These are phyloP conservation scores for Penicillium paxilli DNA, from an alignment of 495 filamentous ascomycete genomes.

Conservation along the genomic window DNA sequence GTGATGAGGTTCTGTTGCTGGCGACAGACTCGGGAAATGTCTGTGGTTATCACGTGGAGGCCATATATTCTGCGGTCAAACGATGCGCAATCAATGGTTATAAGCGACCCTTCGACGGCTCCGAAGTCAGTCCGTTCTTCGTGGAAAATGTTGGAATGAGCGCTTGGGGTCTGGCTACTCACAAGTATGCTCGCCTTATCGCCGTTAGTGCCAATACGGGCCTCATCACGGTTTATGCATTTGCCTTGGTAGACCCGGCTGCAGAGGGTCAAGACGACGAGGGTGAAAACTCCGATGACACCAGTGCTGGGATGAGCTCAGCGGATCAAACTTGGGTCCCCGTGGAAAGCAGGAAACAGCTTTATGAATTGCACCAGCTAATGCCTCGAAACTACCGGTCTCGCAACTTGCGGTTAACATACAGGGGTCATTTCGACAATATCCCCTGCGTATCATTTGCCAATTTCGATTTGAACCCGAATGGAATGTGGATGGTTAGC, in stretches of 20 bases:
- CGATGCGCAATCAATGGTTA: slow-evolving; percentile 26
- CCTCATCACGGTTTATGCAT: slow-evolving; percentile 70
- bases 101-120: slow-evolving; percentile 24
- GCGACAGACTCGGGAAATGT: slow-evolving; percentile 90
- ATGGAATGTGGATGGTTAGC: slow-evolving; percentile 70
- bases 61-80: slow-evolving; percentile 49
- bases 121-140: slow-evolving; percentile 59
- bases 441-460: slow-evolving; percentile 78
- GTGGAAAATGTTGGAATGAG: slow-evolving; percentile 71
- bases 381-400: slow-evolving; percentile 36
- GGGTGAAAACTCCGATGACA: slow-evolving; percentile 22
- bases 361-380: slow-evolving; percentile 26
- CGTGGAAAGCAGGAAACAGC: slow-evolving; percentile 25
- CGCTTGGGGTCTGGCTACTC: slow-evolving; percentile 89
- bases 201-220: slow-evolving; percentile 76
- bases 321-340: slow-evolving; percentile 39
- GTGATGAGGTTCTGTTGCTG: slow-evolving; percentile 74
- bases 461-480: slow-evolving; percentile 59
- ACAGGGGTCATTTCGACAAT: slow-evolving; percentile 57
- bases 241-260: slow-evolving; percentile 55
- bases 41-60: slow-evolving; percentile 70
- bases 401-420: slow-evolving; percentile 40
- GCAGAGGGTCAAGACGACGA: slow-evolving; percentile 22
- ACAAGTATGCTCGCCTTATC: slow-evolving; percentile 73
- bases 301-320: neutral